Evolutionary conservation across 371 early-diverging fungal genomes (phyloP), one percentile per base, ranked within the genome.

Genomic region (Mortierella sp.): DNA sequence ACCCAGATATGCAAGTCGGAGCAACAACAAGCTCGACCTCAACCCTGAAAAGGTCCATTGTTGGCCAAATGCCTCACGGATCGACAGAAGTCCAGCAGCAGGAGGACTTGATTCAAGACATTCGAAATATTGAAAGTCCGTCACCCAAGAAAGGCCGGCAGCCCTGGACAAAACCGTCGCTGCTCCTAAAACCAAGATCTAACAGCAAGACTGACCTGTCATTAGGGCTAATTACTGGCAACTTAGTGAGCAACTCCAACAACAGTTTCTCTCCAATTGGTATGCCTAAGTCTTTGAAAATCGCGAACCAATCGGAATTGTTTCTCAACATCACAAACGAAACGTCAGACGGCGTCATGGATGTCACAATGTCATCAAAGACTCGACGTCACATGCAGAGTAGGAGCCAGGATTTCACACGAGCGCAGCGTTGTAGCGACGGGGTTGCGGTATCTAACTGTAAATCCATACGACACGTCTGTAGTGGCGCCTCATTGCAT

Each of bases 351-450:
- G 47, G 28, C 10, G 21, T 4, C 15, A 10, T 22, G 36, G 9
- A 16, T 16, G 50, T 8, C 16, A n/a, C 50, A n/a, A 50, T n/a
- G n/a, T n/a, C 45, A 50, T 53, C 52, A 36, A 48, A n/a, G 19
- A 10, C 21, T 64, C 19, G 48, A 33, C 50, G 65, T 19, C 65
- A 53, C 10, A 52, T 33, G 21, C 52, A 52, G 32, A 64, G 65
- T 21, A 64, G 38, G 38, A 64, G 65, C n/a, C 65, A 64, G 32
- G 65, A 64, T 38, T 52, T n/a, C 22, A 36, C 62, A 1, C 28
- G 60, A 10, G 41, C 4, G 3, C 19, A 19, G 1, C 32, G 15
- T 48, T 19, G 15, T 22, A 36, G 19, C 6, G 28, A 13, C 24
- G 21, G 19, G 4, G 11, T 38, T 40, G 28, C 8, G 6, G 16